Percentiles rank a stretch among this genome's conserved stretches.
These are phyloP conservation scores for Letharia columbiana DNA, from an alignment of 495 filamentous ascomycete genomes.

Conservation along the genomic window DNA sequence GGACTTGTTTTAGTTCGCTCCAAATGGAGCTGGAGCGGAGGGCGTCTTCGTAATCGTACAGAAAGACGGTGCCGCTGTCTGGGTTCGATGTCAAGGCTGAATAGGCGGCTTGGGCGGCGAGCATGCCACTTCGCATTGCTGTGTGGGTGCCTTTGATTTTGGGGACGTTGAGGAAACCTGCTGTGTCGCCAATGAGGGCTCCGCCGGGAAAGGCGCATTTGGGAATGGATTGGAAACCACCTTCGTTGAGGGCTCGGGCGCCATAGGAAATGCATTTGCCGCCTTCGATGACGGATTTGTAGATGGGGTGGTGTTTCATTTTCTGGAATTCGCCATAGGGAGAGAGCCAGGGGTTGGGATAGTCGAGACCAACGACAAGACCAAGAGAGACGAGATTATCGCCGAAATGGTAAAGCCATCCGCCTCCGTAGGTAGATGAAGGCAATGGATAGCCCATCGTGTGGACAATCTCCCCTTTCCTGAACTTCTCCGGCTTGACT, in stretches of 20 bases:
- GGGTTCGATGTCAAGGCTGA: conserved; percentile 52
- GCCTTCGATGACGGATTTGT: conserved; percentile 71
- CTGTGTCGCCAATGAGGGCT: conserved; percentile 90
- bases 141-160: conserved; percentile 99
- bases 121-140: conserved; percentile 94
- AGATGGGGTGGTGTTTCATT: conserved; percentile 93
- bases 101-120: conserved; percentile 86
- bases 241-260: conserved; percentile 86
- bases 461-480: conserved; percentile 75
- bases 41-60: conserved; percentile 88
- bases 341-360: conserved; percentile 91
- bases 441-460: conserved; percentile 91
- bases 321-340: conserved; percentile 98
- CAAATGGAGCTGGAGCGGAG: conserved; percentile 84
- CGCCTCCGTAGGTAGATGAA: conserved; percentile 85
- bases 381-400: conserved; percentile 94
- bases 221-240: conserved; percentile 94
- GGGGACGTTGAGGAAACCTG: conserved; percentile 94
- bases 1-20: conserved; percentile 88
- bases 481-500: conserved; percentile 85
- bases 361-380: conserved; percentile 90
- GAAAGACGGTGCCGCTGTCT: conserved; percentile 63
- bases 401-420: conserved; percentile 98
- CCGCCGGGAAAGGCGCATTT: conserved; percentile 94
- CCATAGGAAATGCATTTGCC: conserved; percentile 98